Percentiles rank a stretch among this genome's conserved stretches.
These are phyloP conservation scores for Melampsora americana DNA, from an alignment of 1,284 basidiomycete species.

Conservation along the genomic window DNA sequence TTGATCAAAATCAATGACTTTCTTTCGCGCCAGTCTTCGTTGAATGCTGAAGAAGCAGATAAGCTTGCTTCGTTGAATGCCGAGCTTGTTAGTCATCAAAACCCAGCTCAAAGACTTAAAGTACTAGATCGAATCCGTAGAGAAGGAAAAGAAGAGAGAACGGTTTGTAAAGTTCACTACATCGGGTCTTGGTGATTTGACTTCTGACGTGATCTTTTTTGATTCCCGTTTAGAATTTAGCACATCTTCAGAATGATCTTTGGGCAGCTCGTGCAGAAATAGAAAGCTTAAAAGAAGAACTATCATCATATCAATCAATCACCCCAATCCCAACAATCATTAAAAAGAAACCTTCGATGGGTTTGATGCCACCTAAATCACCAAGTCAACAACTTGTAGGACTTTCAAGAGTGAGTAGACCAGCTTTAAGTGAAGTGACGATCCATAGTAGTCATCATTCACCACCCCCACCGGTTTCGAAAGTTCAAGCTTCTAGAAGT, in stretches of 20 bases:
- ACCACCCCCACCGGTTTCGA: not conserved
- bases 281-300: slow-evolving; percentile 24
- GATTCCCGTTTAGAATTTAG: slow-evolving; percentile 13
- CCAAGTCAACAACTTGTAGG: slow-evolving; percentile 15
- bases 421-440: slow-evolving; percentile 24
- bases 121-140: slow-evolving; percentile 29
- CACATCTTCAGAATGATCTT: slow-evolving; percentile 27
- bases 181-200: no score
- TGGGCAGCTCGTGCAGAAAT: slow-evolving; percentile 27
- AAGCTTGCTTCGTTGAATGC: slow-evolving; percentile 28
- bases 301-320: slow-evolving; percentile 35
- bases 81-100: slow-evolving; percentile 38
- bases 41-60: slow-evolving; percentile 31
- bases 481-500: not conserved
- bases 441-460: not conserved
- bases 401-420: slow-evolving; percentile 24
- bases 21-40: slow-evolving; percentile 18
- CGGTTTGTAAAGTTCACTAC: not conserved
- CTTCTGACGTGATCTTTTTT: not conserved
- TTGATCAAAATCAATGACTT: slow-evolving; percentile 32
- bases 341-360: not conserved
- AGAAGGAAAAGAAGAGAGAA: slow-evolving; percentile 36
- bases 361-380: not conserved
- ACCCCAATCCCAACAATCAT: not conserved
- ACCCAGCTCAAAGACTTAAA: slow-evolving; percentile 34